Conservation (phyloP, 306 rosid species). For the Ormosia emarginata region DNA sequence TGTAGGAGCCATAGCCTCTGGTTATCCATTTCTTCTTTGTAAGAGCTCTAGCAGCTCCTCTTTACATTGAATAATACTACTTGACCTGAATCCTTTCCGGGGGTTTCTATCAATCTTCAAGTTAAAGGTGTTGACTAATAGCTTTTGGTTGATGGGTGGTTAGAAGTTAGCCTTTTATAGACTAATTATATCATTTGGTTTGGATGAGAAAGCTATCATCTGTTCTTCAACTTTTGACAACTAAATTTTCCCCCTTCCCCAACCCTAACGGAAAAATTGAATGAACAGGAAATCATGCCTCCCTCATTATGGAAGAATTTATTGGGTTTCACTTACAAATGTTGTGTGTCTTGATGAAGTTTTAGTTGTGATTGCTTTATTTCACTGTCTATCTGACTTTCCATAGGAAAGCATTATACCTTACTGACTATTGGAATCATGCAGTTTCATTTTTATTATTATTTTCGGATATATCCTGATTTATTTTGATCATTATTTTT, state of each 20-base stretch:
- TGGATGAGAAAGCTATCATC: not conserved
- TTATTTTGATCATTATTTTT: not conserved
- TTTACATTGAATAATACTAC: too few species aligned
- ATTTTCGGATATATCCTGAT: not conserved
- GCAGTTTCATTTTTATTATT: not conserved
- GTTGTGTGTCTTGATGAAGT: not conserved
- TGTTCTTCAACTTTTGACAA: not conserved
- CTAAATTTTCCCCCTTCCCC: not conserved
- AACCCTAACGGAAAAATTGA: not conserved
- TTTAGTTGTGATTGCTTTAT: not conserved
- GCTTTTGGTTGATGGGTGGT: not conserved
- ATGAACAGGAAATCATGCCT: not conserved
- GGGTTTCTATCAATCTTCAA: too few species aligned
- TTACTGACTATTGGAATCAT: not conserved
- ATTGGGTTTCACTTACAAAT: not conserved
- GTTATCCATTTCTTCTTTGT: too few species aligned
- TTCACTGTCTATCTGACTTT: not conserved
- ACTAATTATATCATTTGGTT: not conserved
- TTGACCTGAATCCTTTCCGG: too few species aligned
- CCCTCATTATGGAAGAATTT: not conserved
- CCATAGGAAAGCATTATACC: not conserved
- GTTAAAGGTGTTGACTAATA: not conserved
- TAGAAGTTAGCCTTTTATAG: not conserved
- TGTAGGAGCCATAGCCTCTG: too few species aligned
- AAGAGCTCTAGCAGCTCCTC: too few species aligned